Evolutionary conservation across 176 grass and related monocot species (phyloP).

Genomic region (Canna indica): DNA sequence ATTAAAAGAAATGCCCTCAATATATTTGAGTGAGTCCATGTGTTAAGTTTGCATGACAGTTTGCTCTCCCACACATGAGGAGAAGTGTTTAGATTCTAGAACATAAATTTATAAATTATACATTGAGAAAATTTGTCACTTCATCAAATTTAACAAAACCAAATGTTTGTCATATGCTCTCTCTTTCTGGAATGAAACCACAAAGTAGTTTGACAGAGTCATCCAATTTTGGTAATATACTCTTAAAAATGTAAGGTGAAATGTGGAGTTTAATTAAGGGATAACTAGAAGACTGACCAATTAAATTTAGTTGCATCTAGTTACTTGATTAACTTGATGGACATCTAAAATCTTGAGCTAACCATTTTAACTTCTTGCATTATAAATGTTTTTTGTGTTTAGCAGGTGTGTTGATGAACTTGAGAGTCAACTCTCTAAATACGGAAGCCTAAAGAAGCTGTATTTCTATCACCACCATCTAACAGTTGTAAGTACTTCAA

Average conservation of each 20-base stretch:
- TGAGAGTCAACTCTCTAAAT: constrained; percentile 73
- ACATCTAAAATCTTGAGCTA: background rate
- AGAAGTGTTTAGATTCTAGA: too few relatives aligned
- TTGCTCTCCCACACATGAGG: too few relatives aligned
- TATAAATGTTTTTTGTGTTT: constrained; percentile 18
- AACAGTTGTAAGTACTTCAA: constrained; percentile 61
- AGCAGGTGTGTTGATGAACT: constrained; percentile 95
- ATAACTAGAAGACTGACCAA: background rate
- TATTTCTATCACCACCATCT: constrained; percentile 99
- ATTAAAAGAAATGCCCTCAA: too few relatives aligned
- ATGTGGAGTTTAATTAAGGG: background rate
- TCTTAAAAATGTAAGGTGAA: background rate
- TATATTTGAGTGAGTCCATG: too few relatives aligned
- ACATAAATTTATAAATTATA: too few relatives aligned
- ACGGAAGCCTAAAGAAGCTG: constrained; percentile 93
- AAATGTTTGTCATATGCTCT: background rate
- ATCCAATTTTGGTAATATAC: background rate
- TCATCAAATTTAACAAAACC: too few relatives aligned
- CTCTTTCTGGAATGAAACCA: background rate
- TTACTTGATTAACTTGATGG: background rate
- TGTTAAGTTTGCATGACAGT: too few relatives aligned
- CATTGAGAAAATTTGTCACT: too few relatives aligned
- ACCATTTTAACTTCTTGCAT: background rate
- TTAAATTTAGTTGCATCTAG: background rate
- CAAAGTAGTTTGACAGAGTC: background rate